A percentile compares a stretch with the other conserved stretches of the same genome.
phyloP scores from a whole-genome alignment of 2,329 filamentous ascomycete genomes.

The Hypoxylon sp. region DNA sequence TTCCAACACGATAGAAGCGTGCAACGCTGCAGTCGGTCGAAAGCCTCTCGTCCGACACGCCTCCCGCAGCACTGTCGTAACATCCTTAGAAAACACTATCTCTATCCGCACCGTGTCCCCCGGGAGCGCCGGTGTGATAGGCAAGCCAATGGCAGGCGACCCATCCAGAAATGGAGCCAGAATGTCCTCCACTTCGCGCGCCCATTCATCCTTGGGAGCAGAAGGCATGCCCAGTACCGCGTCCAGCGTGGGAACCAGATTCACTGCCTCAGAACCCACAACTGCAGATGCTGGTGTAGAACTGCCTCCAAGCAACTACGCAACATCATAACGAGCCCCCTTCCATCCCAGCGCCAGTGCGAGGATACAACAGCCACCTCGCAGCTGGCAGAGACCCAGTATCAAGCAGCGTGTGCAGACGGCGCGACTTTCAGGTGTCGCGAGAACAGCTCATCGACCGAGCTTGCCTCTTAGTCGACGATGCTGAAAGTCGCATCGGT shows the following conservation, averaged over 20 bases:
- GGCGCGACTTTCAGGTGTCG: conserved; percentile 12
- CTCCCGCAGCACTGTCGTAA: conserved; percentile 4
- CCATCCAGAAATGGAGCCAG: conserved; percentile 17
- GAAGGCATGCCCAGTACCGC: neutral
- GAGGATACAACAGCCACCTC: conserved; percentile 16
- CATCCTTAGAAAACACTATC: neutral
- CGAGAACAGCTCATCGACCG: conserved; percentile 18
- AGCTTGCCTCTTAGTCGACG: neutral
- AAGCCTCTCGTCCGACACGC: conserved; percentile 9
- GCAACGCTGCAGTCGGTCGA: conserved; percentile 19
- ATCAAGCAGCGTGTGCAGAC: conserved; percentile 12
- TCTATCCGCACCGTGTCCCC: conserved; percentile 14
- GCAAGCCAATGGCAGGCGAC: conserved; percentile 17
- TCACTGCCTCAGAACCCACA: neutral
- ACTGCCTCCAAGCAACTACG: conserved; percentile 9
- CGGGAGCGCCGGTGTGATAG: conserved; percentile 6
- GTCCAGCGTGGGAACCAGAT: conserved; percentile 14
- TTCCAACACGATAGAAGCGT: conserved; percentile 16
- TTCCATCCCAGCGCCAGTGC: conserved; percentile 26
- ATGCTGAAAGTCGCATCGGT: conserved; percentile 1
- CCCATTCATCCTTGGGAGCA: neutral
- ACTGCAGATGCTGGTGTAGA: neutral
- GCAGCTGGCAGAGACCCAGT: conserved; percentile 18
- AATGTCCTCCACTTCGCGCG: conserved; percentile 3
- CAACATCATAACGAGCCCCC: conserved; percentile 23